Conservation (phyloP, 176 grass and related monocot species). For the Calamus simplicifolius region DNA sequence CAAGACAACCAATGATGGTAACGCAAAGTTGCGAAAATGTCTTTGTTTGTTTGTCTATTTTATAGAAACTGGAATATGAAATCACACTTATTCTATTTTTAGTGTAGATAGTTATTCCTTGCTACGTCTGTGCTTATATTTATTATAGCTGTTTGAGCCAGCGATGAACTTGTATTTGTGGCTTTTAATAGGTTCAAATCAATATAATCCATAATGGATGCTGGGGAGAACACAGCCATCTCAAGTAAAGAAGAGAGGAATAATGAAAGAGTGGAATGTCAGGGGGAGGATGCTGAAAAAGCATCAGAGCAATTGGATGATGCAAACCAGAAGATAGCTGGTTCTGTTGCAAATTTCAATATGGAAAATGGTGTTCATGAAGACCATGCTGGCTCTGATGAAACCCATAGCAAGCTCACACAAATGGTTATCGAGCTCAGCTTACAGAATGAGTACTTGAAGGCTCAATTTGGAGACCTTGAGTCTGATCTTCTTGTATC, state of each 20-base stretch:
- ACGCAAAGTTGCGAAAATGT: too few species aligned
- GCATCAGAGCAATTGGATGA: background rate
- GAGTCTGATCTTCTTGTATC: constrained; percentile 8
- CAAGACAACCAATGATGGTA: too few species aligned
- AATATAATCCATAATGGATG: too few species aligned
- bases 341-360: background rate
- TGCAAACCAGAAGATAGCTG: background rate
- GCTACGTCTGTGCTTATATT: too few species aligned
- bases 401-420: constrained; percentile 30
- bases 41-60: too few species aligned
- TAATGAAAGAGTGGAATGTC: background rate
- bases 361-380: constrained; percentile 14
- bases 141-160: too few species aligned
- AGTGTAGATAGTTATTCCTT: too few species aligned
- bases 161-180: too few species aligned
- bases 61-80: too few species aligned
- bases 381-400: constrained; percentile 16
- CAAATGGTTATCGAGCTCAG: constrained; percentile 48
- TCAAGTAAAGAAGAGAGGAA: background rate
- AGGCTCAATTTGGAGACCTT: constrained; percentile 37
- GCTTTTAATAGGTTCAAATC: too few species aligned
- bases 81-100: too few species aligned
- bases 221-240: constrained; percentile 7
- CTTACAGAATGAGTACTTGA: constrained; percentile 53
- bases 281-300: background rate